Base-by-base conservation (phyloP, 148 eudicot genomes). In the Dysphania ambrosioides region DNA sequence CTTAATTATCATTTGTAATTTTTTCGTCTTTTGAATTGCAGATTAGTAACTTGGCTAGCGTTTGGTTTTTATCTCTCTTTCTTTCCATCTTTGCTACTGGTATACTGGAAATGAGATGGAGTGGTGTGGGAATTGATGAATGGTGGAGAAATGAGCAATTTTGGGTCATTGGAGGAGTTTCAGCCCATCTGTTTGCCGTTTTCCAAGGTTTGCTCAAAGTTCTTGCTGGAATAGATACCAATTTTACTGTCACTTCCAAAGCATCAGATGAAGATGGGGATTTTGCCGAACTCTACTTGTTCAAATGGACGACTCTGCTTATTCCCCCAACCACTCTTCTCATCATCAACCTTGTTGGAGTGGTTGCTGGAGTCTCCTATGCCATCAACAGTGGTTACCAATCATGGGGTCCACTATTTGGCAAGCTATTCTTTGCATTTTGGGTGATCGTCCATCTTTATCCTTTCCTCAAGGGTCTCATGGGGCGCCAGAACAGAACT, bases 91-190 rank as follows among this genome's bases (percentile, higher is more conserved):
- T 82, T n/a, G 87, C 86, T 1, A 88, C 91, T 10, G 87, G 88
- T 27, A 84, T 88, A 27, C 68, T 86, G 47, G 88, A 88, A 73
- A 79, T 88, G 82, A 76, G 87, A 72, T 88, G 91, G 91, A 85
- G 88, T 75, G 91, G 87, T 58, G 91, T 88, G 19, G 72, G 88
- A 18, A 88, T 85, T 29, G 88, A 88, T 29, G 88, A 83, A 68
- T 83, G 88, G 91, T 87, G 91, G 91, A 85, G 91, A 76, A 87
- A 87, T 15, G 90, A 87, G 75, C 90, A 87, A 62, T 87, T 87
- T 71, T 85, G 91, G 91, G 88, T 88, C 19, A 88, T 86, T 56
- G 88, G 87, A 62, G 91, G 91, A 13, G 83, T 78, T 38, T 85
- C 91, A 12, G 81, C 88, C 58, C 91, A 84, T 74, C 79, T 88